Conservation (phyloP, 257 asterid species). For the Prunella vulgaris region DNA sequence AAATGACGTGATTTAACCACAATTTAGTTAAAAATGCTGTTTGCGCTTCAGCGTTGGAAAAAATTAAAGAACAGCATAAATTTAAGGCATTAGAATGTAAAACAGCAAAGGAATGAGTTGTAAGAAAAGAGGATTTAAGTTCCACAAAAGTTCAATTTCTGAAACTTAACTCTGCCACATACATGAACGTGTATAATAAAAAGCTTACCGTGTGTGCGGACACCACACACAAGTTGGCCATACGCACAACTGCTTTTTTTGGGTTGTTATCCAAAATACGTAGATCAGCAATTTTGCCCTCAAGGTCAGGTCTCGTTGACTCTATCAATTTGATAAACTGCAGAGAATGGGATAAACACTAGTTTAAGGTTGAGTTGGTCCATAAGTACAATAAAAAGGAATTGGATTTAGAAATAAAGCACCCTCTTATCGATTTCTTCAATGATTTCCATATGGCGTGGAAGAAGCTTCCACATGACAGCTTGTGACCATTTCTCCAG, state of each 20-base stretch:
- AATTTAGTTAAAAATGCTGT: background rate
- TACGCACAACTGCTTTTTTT: slow-evolving; percentile 86
- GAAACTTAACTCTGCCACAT: background rate
- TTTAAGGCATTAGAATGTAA: slow-evolving; percentile 1
- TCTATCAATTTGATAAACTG: slow-evolving; percentile 70
- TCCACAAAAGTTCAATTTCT: slow-evolving; percentile 3
- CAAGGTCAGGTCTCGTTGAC: slow-evolving; percentile 78
- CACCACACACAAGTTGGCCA: slow-evolving; percentile 98
- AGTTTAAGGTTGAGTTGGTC: slow-evolving; percentile 11
- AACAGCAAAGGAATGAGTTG: background rate
- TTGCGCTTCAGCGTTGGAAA: background rate
- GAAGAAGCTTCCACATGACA: slow-evolving; percentile 99
- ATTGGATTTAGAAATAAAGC: background rate
- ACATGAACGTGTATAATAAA: slow-evolving; percentile 22
- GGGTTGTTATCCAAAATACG: slow-evolving; percentile 78
- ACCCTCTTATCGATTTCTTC: slow-evolving; percentile 97
- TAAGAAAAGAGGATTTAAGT: background rate
- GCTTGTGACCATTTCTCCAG: slow-evolving; percentile 98
- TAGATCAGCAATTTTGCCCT: slow-evolving; percentile 59
- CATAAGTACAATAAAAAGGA: background rate
- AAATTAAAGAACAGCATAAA: background rate
- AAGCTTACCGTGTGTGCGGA: slow-evolving; percentile 86
- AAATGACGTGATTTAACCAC: background rate
- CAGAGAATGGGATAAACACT: slow-evolving; percentile 21
- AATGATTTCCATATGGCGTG: slow-evolving; percentile 98